Conservation (phyloP, 345 rosid genomes). For the Combretum micranthum region DNA sequence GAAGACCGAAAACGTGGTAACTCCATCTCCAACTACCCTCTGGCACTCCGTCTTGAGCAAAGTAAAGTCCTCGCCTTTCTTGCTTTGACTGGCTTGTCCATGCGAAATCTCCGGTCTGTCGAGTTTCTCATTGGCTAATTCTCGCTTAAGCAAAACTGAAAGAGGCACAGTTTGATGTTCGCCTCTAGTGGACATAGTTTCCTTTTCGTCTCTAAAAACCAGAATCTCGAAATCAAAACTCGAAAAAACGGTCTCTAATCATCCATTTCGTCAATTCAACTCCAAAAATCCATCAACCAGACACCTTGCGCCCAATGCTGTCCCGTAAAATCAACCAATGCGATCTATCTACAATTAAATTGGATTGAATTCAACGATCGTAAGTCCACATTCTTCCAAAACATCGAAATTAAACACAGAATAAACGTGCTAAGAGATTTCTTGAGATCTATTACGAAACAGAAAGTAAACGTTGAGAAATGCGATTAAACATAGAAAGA, state of each 20-base stretch:
- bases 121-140: constrained; percentile 71
- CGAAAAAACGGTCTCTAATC: neutral
- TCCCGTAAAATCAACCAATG: too few species aligned
- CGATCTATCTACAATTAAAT: too few species aligned
- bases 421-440: too few species aligned
- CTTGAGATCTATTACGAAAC: too few species aligned
- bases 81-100: constrained; percentile 86
- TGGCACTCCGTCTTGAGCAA: constrained; percentile 78
- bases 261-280: neutral
- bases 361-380: too few species aligned
- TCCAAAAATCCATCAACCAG: neutral
- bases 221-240: neutral
- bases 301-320: too few species aligned
- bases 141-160: constrained; percentile 78
- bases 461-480: too few species aligned
- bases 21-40: constrained; percentile 73
- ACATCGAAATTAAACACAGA: too few species aligned
- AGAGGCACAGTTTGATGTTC: constrained; percentile 89
- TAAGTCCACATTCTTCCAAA: too few species aligned
- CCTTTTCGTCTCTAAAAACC: constrained; percentile 1
- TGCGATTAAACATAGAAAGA: neutral
- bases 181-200: constrained; percentile 46
- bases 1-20: constrained; percentile 67
- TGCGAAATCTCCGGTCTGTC: constrained; percentile 71
- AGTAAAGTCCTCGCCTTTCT: constrained; percentile 92